Conservation (phyloP, 1,284 basidiomycete genomes). For the Trichosporon faecale region DNA sequence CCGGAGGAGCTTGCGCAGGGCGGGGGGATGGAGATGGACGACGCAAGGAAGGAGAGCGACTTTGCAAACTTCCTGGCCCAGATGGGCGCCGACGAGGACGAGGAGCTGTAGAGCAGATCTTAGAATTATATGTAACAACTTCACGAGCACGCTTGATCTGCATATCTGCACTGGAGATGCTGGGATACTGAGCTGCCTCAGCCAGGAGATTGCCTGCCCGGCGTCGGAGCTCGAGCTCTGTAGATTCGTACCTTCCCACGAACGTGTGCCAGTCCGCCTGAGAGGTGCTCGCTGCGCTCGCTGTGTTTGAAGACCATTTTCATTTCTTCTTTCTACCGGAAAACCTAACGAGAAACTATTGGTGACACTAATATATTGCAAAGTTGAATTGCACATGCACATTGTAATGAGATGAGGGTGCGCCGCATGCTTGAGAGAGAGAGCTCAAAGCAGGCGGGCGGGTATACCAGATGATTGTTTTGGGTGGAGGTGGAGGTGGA, state of each 20-base stretch:
- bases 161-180: no score
- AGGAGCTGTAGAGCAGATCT: slow-evolving; percentile 15
- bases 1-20: slow-evolving; percentile 26
- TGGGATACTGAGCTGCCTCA: neutral
- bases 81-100: slow-evolving; percentile 41
- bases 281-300: no score
- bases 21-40: neutral
- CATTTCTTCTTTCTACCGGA: neutral
- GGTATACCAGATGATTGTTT: slow-evolving; percentile 4
- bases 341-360: neutral
- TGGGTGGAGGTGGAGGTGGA: neutral
- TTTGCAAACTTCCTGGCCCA: slow-evolving; percentile 50
- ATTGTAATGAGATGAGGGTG: neutral
- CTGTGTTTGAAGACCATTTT: neutral
- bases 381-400: slow-evolving; percentile 12
- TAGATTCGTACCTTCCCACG: no score
- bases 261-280: no score
- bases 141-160: neutral
- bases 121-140: neutral
- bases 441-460: neutral
- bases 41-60: slow-evolving; percentile 41
- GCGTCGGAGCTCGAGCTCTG: no score
- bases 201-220: no score
- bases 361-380: slow-evolving; percentile 7
- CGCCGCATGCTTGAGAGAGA: neutral